Conservation (phyloP, 768 basidiomycete species). For the Arthromyces matolae region DNA sequence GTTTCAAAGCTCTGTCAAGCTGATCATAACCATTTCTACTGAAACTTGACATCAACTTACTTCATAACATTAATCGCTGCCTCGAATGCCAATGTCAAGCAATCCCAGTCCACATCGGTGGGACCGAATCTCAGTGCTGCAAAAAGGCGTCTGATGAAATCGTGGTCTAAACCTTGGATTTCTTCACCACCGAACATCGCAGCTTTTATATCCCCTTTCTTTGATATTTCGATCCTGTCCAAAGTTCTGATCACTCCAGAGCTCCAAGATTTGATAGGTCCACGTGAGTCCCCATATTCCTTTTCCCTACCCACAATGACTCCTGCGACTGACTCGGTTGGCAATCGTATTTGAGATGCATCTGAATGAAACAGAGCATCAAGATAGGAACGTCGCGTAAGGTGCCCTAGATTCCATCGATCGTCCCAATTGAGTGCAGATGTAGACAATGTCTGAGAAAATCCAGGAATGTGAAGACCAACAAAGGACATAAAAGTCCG, state of each 20-base stretch:
- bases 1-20: constrained; percentile 56
- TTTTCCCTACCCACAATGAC: constrained; percentile 63
- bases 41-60: constrained; percentile 29
- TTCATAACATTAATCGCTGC: constrained; percentile 53
- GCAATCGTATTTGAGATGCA: constrained; percentile 27
- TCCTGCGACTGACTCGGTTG: constrained; percentile 62
- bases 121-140: constrained; percentile 45
- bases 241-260: constrained; percentile 50
- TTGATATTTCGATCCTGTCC: constrained; percentile 33
- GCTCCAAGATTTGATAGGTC: constrained; percentile 67
- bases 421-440: constrained; percentile 54
- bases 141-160: constrained; percentile 57
- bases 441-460: constrained; percentile 38
- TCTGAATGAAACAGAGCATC: constrained; percentile 49
- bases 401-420: constrained; percentile 54
- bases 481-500: constrained; percentile 66
- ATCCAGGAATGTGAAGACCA: constrained; percentile 71
- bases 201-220: constrained; percentile 24
- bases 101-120: constrained; percentile 63
- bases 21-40: neutral
- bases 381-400: constrained; percentile 44
- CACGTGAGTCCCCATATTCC: constrained; percentile 57
- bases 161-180: constrained; percentile 44
- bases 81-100: constrained; percentile 64
- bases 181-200: constrained; percentile 44